Conservation (phyloP, 1,284 basidiomycete genomes). For the Ceratobasidium sp. region DNA sequence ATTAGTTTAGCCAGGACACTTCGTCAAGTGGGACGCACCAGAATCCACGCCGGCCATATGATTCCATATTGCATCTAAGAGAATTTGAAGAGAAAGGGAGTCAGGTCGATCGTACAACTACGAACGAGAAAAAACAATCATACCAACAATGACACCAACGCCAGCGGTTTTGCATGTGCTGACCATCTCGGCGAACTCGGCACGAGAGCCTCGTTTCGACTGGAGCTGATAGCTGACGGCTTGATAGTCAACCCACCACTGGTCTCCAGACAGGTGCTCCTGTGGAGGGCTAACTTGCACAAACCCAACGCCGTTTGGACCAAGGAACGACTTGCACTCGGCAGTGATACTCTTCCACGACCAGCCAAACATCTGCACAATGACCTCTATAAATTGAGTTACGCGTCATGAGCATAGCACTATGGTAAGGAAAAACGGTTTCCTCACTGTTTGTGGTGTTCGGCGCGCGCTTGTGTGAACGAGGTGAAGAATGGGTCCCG, state of each 20-base stretch:
- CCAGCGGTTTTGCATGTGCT: conserved; percentile 49
- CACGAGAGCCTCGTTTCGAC: conserved; percentile 51
- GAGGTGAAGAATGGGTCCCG: neutral
- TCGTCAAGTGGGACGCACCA: conserved; percentile 5
- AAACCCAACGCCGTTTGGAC: conserved; percentile 46
- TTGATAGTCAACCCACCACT: conserved; percentile 81
- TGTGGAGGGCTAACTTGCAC: conserved; percentile 47
- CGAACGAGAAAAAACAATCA: neutral
- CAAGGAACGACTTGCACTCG: conserved; percentile 46
- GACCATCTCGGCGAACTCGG: conserved; percentile 51
- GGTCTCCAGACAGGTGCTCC: conserved; percentile 57
- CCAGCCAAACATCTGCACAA: conserved; percentile 48
- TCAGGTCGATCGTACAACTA: neutral
- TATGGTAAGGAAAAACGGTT: no score
- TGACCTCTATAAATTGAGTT: conserved; percentile 44
- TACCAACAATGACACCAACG: conserved; percentile 50
- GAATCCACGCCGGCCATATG: conserved; percentile 68
- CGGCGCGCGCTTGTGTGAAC: conserved; percentile 17
- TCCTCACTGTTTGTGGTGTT: conserved; percentile 34
- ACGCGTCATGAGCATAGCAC: no score
- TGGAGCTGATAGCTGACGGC: conserved; percentile 60
- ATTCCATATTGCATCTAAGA: conserved; percentile 76
- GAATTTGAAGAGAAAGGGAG: no score
- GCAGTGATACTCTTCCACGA: conserved; percentile 47
- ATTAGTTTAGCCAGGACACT: neutral